Base-by-base conservation (phyloP, 805 yeast genomes). In the Candida anglica region DNA sequence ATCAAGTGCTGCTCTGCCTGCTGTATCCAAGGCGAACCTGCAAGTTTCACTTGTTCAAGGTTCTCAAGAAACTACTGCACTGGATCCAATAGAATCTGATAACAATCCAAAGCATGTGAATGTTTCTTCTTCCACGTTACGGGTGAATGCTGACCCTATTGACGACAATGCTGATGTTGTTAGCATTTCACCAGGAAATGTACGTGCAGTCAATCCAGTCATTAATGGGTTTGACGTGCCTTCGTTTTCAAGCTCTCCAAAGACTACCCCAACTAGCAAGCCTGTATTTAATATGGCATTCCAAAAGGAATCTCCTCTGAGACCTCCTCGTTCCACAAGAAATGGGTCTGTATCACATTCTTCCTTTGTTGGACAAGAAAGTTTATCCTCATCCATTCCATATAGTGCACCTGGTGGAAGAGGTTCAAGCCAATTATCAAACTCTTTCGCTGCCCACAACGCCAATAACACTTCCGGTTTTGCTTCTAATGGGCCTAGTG, bases 381-480 rank as follows among this genome's bases (percentile, higher is more conserved):
- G 66, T 39, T 62, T 81, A 43, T 74, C 84, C 4, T 64, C 77
- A 16, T 68, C 77, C 25, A 81, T 81, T 32, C 88, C 88, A 1
- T 81, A 81, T 53, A 69, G 81, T 6, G 86, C 79, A 2, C 88
- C 88, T 1, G 85, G 85, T 16, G 81, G 84, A 6, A 69, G 59
- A 29, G 42, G 45, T 14, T 6, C 20, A 5, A 15, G 19, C 7
- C 16, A 27, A 20, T 27, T 27, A 14, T 27, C 30, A 6, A 16
- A 6, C 15, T 15, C 35, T 24, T 15, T 27, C 9, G 13, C 30
- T 6, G 7, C 30, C 9, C 16, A 33, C n/a, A n/a, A n/a, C n/a
- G n/a, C n/a, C n/a, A 21, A 11, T 9, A 11, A 11, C 23, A 21
- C 9, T 21, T 21, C 23, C 11, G 23, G 9, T 21, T 21, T 11